Base-by-base conservation (phyloP, 306 rosid genomes). In the Cicer chorassanicum region DNA sequence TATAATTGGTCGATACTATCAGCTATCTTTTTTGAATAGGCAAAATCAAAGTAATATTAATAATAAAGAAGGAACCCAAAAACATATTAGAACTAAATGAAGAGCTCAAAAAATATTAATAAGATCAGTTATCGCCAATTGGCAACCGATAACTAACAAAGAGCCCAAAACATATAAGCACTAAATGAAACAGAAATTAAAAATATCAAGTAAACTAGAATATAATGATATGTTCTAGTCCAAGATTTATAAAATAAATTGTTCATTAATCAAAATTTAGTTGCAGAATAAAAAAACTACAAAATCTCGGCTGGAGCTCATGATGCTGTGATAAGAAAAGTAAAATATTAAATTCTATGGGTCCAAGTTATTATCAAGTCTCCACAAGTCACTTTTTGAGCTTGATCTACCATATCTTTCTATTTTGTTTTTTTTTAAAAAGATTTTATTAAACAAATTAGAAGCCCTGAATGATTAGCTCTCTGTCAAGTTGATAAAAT, bases 1-100 rank as follows among this genome's bases (percentile, higher is more conserved):
- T 72, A 65, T 68, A 62, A 70, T 71, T 36, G 67, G 46, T 73
- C 51, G 75, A 54, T 44, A 69, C 67, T 65, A 62, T 69, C 62
- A 74, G 77, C 10, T 6, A 7, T 12, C n/a, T 18, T 16, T 54
- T 60, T 60, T 34, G 0, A 60, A 3, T 19, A 60, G 19, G 19
- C 43, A 60, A 34, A 60, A 13, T 7, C 66, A 60, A 13, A 36
- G 66, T 36, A 36, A 34, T 60, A 13, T 34, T 60, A 34, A 60
- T 36, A 60, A 34, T 36, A 60, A 34, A 18, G 36, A 60, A 60
- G 29, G 18, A 16, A 21, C 2, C 44, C 66, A 60, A 34, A 60
- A 36, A 34, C 66, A 34, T 34, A 60, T 12, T 16, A 29, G 44
- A 60, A 34, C 66, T 36, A 60, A 60, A 13, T 36, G 71, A 70